phyloP scores from a whole-genome alignment of 2,329 filamentous ascomycete genomes.

The Ophiosphaerella narmari region DNA sequence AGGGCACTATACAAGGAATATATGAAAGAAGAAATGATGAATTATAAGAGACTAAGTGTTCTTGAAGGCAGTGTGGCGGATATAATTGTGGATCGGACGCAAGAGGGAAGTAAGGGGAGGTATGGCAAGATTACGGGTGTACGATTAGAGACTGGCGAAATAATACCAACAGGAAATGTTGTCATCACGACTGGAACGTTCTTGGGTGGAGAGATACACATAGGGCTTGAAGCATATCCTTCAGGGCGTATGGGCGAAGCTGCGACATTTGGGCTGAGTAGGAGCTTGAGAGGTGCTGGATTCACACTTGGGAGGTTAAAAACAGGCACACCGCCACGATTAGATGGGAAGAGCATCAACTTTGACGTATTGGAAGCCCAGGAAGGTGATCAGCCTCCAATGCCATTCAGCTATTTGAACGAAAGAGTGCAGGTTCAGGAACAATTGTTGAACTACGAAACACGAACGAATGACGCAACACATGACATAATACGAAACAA shows the following conservation, averaged over 20 bases:
- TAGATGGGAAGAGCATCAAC: slow-evolving; percentile 82
- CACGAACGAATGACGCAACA: slow-evolving; percentile 80
- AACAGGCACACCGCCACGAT: slow-evolving; percentile 89
- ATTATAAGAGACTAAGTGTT: slow-evolving; percentile 79
- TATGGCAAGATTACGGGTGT: slow-evolving; percentile 82
- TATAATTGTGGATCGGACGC: slow-evolving; percentile 73
- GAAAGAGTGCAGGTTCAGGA: slow-evolving; percentile 74
- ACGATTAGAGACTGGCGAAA: slow-evolving; percentile 81
- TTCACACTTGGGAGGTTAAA: slow-evolving; percentile 90
- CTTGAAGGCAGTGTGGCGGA: slow-evolving; percentile 89
- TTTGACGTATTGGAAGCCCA: slow-evolving; percentile 74
- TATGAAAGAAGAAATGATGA: slow-evolving; percentile 83
- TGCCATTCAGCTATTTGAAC: slow-evolving; percentile 91
- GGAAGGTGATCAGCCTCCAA: slow-evolving; percentile 80
- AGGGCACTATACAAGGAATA: slow-evolving; percentile 83
- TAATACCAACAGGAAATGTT: slow-evolving; percentile 78
- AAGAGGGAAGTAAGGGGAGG: slow-evolving; percentile 49
- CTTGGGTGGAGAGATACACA: slow-evolving; percentile 93
- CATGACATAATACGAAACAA: slow-evolving; percentile 87
- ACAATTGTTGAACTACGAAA: slow-evolving; percentile 85
- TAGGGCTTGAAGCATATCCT: slow-evolving; percentile 81
- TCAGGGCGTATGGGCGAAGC: slow-evolving; percentile 93
- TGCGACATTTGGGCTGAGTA: slow-evolving; percentile 89
- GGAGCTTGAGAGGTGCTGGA: slow-evolving; percentile 83
- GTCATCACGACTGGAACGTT: slow-evolving; percentile 98